Evolutionary conservation across 225 moss, liverwort and hornwort genomes (phyloP), one percentile per base, ranked within the genome.

Genomic region (Sphagnum contortum): DNA sequence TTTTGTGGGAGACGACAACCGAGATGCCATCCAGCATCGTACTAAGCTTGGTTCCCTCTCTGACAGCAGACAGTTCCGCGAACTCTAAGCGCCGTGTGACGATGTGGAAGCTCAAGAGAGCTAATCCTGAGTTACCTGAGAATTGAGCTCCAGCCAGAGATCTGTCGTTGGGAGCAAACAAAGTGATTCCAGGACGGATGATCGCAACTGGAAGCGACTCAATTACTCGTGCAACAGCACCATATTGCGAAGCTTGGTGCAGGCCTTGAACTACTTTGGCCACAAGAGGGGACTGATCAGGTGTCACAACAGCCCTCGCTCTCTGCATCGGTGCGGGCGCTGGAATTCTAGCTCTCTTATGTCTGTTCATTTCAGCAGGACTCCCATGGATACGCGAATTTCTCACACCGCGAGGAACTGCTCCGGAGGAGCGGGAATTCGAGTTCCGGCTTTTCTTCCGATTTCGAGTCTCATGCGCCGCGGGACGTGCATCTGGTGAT

Each of bases 121-220:
- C 64, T 45, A 57, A 45, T 6, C 55, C 66, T 45, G 66, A 45
- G 44, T 66, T 10, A 4, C 55, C 56, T 2, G 55, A 54, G 12
- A 66, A 54, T 44, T 57, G 6, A 4, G 57, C 48, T 45, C 55
- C 56, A 66, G 45, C 11, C 6, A 66, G 56, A 45, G 56, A 53
- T 5, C 9, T 54, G 48, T 66, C 66, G 47, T 56, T 48, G 6
- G 66, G 66, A 66, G 66, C 66, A 54, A 66, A 66, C 66, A 66
- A 57, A 4, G 66, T 66, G 53, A 57, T 55, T 47, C 55, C 57
- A 48, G 66, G 56, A 3, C 53, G 44, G 45, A 66, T 56, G 47
- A 66, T 47, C 6, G 57, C 55, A 47, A 9, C 7, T n/a, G 55
- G 45, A 12, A 57, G 53, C 13, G 66, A 55, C 11, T 66, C 46